Conservation (phyloP, 306 rosid genomes). For the Myrica gale region DNA sequence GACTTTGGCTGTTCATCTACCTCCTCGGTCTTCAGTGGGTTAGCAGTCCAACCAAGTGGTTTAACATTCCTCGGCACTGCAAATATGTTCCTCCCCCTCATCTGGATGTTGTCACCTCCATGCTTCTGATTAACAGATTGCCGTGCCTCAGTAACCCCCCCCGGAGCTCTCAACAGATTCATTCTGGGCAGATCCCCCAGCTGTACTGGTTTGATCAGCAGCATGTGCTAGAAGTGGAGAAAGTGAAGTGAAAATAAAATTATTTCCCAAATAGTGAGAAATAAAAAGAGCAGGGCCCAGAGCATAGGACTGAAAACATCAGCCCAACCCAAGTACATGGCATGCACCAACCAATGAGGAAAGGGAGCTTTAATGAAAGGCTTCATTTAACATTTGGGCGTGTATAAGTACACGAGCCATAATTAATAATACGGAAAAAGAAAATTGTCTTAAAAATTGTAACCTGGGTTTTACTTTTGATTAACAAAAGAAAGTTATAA, state of each 20-base stretch:
- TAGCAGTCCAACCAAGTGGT: conserved; percentile 52
- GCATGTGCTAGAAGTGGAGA: conserved; percentile 22
- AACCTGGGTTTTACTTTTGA: not conserved
- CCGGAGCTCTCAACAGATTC: conserved; percentile 43
- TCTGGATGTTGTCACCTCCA: conserved; percentile 46
- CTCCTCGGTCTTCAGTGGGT: conserved; percentile 49
- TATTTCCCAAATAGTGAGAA: not conserved
- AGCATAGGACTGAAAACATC: not conserved
- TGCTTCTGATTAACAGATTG: conserved; percentile 34
- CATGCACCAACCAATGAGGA: conserved; percentile 12
- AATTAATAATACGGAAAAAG: not conserved
- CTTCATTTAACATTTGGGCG: not conserved
- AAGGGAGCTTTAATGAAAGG: conserved; percentile 6
- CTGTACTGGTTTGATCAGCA: conserved; percentile 32
- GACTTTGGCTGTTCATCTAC: conserved; percentile 70
- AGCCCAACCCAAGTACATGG: not conserved
- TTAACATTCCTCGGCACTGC: conserved; percentile 50
- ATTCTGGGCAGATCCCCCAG: conserved; percentile 37
- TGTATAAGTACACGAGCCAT: not conserved
- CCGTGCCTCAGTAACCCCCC: conserved; percentile 32
- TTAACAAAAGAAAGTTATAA: not conserved
- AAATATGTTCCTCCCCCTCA: conserved; percentile 78
- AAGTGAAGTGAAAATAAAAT: conserved; percentile 10
- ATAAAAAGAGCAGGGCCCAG: not conserved
- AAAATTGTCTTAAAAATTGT: not conserved